A percentile compares a stretch with the other conserved stretches of the same genome.
Conservation (phyloP, 2,329 filamentous ascomycete genomes). For the Clathrospora elynae region DNA sequence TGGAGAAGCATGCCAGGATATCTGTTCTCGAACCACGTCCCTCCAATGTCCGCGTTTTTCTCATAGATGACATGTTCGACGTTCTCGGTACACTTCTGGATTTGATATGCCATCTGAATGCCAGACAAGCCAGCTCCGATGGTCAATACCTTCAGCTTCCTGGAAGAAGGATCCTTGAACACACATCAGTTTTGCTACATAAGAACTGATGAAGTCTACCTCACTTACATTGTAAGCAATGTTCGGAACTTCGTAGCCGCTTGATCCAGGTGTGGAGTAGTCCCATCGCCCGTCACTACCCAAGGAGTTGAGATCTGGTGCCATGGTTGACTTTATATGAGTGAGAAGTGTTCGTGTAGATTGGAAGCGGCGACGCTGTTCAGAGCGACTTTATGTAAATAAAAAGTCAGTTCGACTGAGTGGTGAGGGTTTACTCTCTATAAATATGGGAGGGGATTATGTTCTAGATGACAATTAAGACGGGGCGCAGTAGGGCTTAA, state of each 20-base stretch:
- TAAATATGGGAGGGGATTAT: too few relatives aligned
- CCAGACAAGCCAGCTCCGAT: conserved; percentile 57
- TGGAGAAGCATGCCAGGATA: conserved; percentile 42
- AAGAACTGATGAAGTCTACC: not conserved
- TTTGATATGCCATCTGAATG: conserved; percentile 55
- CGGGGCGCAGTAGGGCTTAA: too few relatives aligned
- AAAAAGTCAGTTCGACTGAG: too few relatives aligned
- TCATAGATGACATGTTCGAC: conserved; percentile 57
- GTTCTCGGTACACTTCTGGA: conserved; percentile 51
- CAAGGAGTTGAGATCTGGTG: conserved; percentile 51
- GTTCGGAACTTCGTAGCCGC: conserved; percentile 50
- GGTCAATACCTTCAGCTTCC: conserved; percentile 53
- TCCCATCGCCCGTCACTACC: conserved; percentile 46
- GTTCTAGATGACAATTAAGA: too few relatives aligned
- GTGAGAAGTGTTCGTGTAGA: not conserved
- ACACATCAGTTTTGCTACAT: not conserved
- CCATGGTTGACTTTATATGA: conserved; percentile 35
- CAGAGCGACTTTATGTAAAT: too few relatives aligned
- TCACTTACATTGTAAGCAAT: conserved; percentile 44
- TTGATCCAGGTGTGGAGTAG: conserved; percentile 52
- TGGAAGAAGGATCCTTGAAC: conserved; percentile 18
- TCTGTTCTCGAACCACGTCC: conserved; percentile 55
- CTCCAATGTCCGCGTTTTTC: conserved; percentile 53
- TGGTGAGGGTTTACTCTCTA: too few relatives aligned
- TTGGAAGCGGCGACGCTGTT: too few relatives aligned